Conservation (phyloP, 768 basidiomycete genomes). For the Coprinellus aureogranulatus region DNA sequence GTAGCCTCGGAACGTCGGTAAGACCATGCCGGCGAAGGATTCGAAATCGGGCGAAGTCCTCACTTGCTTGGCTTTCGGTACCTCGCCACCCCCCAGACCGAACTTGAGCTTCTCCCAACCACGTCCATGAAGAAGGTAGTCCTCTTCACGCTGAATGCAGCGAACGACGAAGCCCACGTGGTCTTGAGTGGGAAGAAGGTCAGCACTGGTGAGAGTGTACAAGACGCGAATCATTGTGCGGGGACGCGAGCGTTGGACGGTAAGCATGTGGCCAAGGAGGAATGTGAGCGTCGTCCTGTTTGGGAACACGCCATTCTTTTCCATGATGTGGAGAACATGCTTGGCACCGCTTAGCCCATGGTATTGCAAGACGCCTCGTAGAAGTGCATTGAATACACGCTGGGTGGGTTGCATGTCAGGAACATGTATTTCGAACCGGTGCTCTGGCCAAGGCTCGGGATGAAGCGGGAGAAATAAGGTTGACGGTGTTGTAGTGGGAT, state of each 20-base stretch:
- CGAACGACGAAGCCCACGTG: constrained; percentile 59
- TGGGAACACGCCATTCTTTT: constrained; percentile 43
- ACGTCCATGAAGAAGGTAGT: constrained; percentile 37
- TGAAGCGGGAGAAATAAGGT: constrained; percentile 23
- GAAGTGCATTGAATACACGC: constrained; percentile 63
- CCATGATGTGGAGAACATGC: constrained; percentile 56
- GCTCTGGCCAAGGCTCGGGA: constrained; percentile 5
- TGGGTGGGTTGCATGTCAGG: constrained; percentile 34
- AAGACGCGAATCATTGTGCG: constrained; percentile 47
- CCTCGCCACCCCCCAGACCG: background rate
- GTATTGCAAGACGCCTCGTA: constrained; percentile 47
- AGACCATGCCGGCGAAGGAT: constrained; percentile 46
- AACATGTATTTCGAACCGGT: constrained; percentile 17
- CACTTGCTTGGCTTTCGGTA: background rate
- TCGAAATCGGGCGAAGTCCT: constrained; percentile 51
- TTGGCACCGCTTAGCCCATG: constrained; percentile 50
- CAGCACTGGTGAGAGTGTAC: constrained; percentile 40
- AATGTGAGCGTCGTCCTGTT: constrained; percentile 55
- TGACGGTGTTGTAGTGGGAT: constrained; percentile 20
- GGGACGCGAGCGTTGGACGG: constrained; percentile 41
- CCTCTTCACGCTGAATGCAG: constrained; percentile 52
- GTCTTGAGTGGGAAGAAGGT: constrained; percentile 46
- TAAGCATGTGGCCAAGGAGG: constrained; percentile 51
- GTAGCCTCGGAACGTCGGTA: constrained; percentile 29
- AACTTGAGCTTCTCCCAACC: constrained; percentile 45